Evolutionary conservation across 2,329 filamentous ascomycete genomes (phyloP).

Genomic region (Biscogniauxia marginata): DNA sequence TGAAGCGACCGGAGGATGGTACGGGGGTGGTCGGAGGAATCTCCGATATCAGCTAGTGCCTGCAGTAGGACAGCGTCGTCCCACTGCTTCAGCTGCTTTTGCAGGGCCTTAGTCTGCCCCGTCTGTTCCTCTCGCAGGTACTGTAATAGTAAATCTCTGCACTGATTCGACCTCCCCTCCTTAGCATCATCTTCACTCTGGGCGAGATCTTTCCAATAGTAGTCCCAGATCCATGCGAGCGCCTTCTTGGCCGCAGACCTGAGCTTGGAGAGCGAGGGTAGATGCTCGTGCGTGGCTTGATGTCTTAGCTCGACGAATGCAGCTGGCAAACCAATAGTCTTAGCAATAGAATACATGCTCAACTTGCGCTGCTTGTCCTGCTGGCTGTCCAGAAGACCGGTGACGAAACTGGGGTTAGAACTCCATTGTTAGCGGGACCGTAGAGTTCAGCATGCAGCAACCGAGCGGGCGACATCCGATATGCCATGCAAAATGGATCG

Average conservation of each 20-base stretch:
- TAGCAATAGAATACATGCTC: constrained; percentile 72
- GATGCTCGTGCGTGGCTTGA: constrained; percentile 84
- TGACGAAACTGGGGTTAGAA: constrained; percentile 63
- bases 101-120: constrained; percentile 17
- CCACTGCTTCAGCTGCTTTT: constrained; percentile 36
- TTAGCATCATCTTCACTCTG: constrained; percentile 1
- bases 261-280: constrained; percentile 73
- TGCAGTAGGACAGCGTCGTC: constrained; percentile 37
- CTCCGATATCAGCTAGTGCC: constrained; percentile 39
- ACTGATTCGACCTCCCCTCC: constrained; percentile 14
- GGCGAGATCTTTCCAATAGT: constrained; percentile 71
- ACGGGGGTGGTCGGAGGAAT: constrained; percentile 41
- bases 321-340: constrained; percentile 66
- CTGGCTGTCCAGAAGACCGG: constrained; percentile 73
- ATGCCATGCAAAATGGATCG: not conserved
- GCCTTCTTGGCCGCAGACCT: constrained; percentile 68
- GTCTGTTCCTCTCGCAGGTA: constrained; percentile 36
- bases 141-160: constrained; percentile 36
- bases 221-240: constrained; percentile 82
- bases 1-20: constrained; percentile 45
- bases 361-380: constrained; percentile 65
- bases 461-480: not conserved
- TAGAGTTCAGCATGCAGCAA: constrained; percentile 1
- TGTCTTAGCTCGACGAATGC: constrained; percentile 88
- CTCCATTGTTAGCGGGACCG: constrained; percentile 10